Evolutionary conservation across 78 protist species (phyloP), one percentile per base, ranked within the genome.

Genomic region (Chrysochromulina parva): DNA sequence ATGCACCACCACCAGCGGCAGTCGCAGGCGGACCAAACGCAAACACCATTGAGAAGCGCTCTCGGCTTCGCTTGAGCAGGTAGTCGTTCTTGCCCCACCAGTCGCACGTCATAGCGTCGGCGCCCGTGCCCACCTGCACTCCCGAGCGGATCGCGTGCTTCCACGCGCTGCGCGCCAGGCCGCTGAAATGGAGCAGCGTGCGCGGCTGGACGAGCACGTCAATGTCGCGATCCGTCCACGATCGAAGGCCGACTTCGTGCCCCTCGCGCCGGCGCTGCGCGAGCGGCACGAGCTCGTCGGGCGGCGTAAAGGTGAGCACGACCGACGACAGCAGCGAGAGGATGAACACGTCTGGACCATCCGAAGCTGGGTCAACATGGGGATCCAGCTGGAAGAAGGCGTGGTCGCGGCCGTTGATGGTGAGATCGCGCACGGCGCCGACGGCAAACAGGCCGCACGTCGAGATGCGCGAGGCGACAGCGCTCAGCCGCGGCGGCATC

Each of bases 311-410:
- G 9, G 85, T 76, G n/a, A 24, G 3, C 22, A 76, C 85, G 19
- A 52, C 85, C 10, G 57, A 48, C 3, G 59, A 52, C 47, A 76
- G 85, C 19, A 76, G 58, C 28, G 24, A 3, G 28, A 76, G 58
- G 5, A 76, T 26, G 85, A 76, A 76, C 19, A 76, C 85, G 28
- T 48, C 19, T 16, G 85, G 85, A n/a, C 85, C 85, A 14, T 76
- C 85, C 14, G 0, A 24, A 5, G 3, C 22, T 1, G 85, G 85
- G 58, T 76, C 85, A 14, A 76, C n/a, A 16, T 76, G 85, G 9
- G 85, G 85, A 28, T 76, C 85, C 4, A 76, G 85, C 28, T 52
- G 85, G 58, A 76, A 76, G 85, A 76, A 76, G 58, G 14, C 1
- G 59, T 76, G 3, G 17, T 52, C 48, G 28, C 85, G 85, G 16